Percentiles rank a stretch among this genome's conserved stretches.
Evolutionary conservation across 2,329 filamentous ascomycete species (phyloP).

Genomic region (Xylaria sp.): DNA sequence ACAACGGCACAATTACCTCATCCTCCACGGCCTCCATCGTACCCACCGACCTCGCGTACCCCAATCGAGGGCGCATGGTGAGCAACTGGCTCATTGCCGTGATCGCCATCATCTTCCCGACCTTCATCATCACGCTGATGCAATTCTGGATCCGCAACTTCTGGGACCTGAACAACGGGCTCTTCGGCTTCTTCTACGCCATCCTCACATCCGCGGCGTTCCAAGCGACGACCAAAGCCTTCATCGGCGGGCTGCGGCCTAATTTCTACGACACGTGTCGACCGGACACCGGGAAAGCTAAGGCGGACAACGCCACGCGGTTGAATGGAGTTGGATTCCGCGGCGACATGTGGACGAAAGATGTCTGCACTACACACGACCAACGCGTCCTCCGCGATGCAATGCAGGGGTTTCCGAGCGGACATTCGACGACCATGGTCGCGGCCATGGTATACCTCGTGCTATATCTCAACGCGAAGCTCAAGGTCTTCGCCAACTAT

Average conservation of each 20-base stretch:
- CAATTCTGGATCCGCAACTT: conserved; percentile 63
- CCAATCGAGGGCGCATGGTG: conserved; percentile 21
- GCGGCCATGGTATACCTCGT: conserved; percentile 68
- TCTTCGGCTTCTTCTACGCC: conserved; percentile 65
- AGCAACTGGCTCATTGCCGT: conserved; percentile 22
- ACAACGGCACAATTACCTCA: not conserved
- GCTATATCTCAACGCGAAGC: conserved; percentile 73
- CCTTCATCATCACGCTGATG: conserved; percentile 60
- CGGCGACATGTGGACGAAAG: conserved; percentile 67
- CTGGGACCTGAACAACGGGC: conserved; percentile 67
- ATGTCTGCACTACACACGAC: conserved; percentile 64
- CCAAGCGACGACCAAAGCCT: conserved; percentile 69
- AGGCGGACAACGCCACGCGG: conserved; percentile 11
- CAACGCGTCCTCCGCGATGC: conserved; percentile 61
- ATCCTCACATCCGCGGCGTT: conserved; percentile 66
- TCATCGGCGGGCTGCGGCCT: conserved; percentile 68
- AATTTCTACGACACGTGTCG: conserved; percentile 70
- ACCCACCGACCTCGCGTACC: conserved; percentile 18
- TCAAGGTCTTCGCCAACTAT: conserved; percentile 72
- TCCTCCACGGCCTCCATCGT: conserved; percentile 11
- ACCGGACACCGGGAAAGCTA: conserved; percentile 55
- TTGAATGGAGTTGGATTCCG: conserved; percentile 55
- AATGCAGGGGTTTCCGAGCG: conserved; percentile 70
- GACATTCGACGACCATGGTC: conserved; percentile 69
- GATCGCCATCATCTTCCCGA: conserved; percentile 62